Conservation (phyloP, 1,284 basidiomycete species). For the Austroboletus olivaceoglutinosus region DNA sequence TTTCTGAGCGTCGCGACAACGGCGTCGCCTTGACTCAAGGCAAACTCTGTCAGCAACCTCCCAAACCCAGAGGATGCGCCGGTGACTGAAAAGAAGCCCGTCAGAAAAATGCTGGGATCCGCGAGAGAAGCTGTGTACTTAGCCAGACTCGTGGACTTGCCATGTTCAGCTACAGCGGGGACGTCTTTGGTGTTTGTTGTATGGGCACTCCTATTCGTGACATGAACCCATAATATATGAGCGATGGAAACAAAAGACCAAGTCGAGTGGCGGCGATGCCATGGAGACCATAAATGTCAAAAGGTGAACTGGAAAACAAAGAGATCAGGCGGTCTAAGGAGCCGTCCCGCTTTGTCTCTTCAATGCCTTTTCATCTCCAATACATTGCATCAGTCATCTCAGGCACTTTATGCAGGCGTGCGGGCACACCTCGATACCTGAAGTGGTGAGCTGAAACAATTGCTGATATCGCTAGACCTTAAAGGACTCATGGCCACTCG, state of each 20-base stretch:
- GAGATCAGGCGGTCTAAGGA: too few species aligned
- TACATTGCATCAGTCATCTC: too few species aligned
- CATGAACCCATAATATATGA: neutral
- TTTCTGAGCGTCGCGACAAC: constrained; percentile 7
- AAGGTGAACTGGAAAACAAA: too few species aligned
- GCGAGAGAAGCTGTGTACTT: neutral
- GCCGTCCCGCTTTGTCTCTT: too few species aligned
- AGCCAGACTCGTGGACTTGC: constrained; percentile 14
- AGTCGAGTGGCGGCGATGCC: neutral
- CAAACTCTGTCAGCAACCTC: constrained; percentile 2
- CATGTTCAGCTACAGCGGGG: constrained; percentile 1
- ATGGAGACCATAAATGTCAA: neutral
- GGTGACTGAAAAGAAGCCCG: neutral
- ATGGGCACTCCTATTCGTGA: too few species aligned
- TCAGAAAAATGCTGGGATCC: neutral
- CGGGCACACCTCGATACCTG: too few species aligned
- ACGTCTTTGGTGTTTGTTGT: too few species aligned
- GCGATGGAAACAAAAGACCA: neutral
- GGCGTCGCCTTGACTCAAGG: constrained; percentile 1
- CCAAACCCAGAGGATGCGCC: constrained; percentile 8
- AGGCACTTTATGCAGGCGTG: too few species aligned
- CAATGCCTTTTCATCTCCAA: too few species aligned
- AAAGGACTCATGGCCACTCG: too few species aligned
- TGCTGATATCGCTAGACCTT: too few species aligned
- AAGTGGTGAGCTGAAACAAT: too few species aligned